These are phyloP conservation scores for Dothistroma pini DNA, from an alignment of 2,329 filamentous ascomycete species.

Conservation along the genomic window DNA sequence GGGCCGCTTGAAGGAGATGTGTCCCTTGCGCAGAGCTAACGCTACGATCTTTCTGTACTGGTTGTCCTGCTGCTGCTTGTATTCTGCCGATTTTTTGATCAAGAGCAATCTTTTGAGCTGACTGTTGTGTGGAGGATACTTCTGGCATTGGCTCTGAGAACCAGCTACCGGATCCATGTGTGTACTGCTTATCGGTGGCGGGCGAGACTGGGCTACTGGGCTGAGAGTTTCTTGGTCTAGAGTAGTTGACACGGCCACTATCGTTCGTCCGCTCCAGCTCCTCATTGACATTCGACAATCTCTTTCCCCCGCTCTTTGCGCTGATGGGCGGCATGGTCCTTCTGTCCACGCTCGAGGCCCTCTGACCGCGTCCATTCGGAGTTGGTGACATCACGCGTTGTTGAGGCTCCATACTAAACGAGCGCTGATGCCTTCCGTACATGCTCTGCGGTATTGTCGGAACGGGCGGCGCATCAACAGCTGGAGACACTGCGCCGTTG, in stretches of 20 bases:
- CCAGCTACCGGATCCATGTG: slow-evolving; percentile 44
- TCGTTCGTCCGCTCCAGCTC: slow-evolving; percentile 43
- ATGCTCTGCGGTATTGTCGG: slow-evolving; percentile 57
- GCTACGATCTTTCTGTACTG: slow-evolving; percentile 15
- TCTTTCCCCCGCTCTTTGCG: slow-evolving; percentile 21
- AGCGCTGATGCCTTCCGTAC: slow-evolving; percentile 36
- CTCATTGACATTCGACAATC: slow-evolving; percentile 40
- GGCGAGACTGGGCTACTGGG: slow-evolving; percentile 26
- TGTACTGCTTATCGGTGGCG: slow-evolving; percentile 23
- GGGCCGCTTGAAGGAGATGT: slow-evolving; percentile 11
- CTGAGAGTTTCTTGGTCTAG: slow-evolving; percentile 50
- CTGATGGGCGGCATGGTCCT: slow-evolving; percentile 19
- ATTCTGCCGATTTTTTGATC: slow-evolving; percentile 22
- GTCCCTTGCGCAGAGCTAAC: slow-evolving; percentile 14
- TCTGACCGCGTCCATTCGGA: slow-evolving; percentile 25
- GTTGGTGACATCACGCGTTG: slow-evolving; percentile 46
- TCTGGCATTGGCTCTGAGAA: slow-evolving; percentile 60
- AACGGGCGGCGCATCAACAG: slow-evolving; percentile 61
- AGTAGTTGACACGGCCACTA: slow-evolving; percentile 50
- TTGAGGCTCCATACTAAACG: slow-evolving; percentile 51
- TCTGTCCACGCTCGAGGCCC: slow-evolving; percentile 32
- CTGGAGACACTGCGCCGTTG: slow-evolving; percentile 25
- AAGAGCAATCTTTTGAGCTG: slow-evolving; percentile 11
- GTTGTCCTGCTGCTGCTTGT: slow-evolving; percentile 21
- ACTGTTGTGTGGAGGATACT: slow-evolving; percentile 15